A percentile compares a stretch with the other conserved stretches of the same genome.
Conservation (phyloP, 1,284 basidiomycete genomes). For the Microstroma glucosiphilum region DNA sequence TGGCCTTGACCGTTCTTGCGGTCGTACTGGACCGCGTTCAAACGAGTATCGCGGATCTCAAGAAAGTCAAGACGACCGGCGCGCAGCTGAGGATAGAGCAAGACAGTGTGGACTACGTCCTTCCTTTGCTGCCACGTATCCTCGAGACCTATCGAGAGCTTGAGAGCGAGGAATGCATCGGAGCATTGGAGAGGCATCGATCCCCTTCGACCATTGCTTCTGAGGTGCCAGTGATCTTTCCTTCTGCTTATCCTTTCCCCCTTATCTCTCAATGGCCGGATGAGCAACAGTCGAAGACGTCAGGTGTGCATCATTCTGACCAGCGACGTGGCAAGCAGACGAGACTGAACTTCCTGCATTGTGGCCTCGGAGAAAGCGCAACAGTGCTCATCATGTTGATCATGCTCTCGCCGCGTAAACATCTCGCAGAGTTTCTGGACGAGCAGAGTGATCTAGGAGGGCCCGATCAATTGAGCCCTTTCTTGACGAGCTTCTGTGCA, state of each 20-base stretch:
- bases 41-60: conserved; percentile 57
- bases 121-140: conserved; percentile 77
- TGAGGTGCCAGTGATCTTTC: conserved; percentile 74
- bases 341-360: conserved; percentile 59
- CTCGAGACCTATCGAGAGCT: conserved; percentile 83
- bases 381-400: conserved; percentile 78
- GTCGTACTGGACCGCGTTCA: conserved; percentile 87
- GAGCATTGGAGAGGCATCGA: conserved; percentile 65
- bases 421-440: conserved; percentile 68
- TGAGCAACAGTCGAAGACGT: conserved; percentile 29
- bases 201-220: conserved; percentile 59
- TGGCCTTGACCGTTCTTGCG: conserved; percentile 59
- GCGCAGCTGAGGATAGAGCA: conserved; percentile 62
- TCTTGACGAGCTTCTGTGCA: conserved; percentile 73
- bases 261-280: conserved; percentile 66
- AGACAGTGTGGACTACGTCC: conserved; percentile 82
- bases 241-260: conserved; percentile 86
- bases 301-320: conserved; percentile 26
- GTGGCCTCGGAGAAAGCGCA: conserved; percentile 76
- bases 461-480: conserved; percentile 56
- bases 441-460: conserved; percentile 42
- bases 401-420: conserved; percentile 68
- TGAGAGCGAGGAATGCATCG: conserved; percentile 62
- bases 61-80: conserved; percentile 12
- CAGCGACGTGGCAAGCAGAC: conserved; percentile 18